phyloP scores from a whole-genome alignment of 2,329 filamentous ascomycete species.

The Aphanocladium album region DNA sequence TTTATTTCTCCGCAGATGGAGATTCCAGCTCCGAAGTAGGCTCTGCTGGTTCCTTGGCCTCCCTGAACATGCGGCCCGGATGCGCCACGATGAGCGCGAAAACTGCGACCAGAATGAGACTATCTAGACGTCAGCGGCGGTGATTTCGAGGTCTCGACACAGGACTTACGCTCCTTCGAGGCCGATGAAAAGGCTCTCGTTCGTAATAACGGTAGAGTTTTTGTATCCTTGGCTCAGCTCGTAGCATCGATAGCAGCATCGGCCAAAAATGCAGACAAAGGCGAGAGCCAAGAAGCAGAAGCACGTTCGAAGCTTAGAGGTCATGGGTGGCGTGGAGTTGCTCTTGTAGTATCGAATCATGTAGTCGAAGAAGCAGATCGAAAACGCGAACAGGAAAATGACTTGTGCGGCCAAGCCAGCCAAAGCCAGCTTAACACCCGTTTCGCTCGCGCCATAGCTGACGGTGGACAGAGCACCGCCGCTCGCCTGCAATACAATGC shows the following conservation, averaged over 20 bases:
- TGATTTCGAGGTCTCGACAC: not conserved
- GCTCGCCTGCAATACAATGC: conserved; percentile 50
- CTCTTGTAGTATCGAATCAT: conserved; percentile 34
- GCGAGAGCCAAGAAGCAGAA: conserved; percentile 46
- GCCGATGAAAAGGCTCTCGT: conserved; percentile 48
- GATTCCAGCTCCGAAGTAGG: not conserved
- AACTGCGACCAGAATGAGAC: not conserved
- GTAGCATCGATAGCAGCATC: conserved; percentile 59
- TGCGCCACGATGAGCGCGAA: not conserved
- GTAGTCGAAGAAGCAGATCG: conserved; percentile 42
- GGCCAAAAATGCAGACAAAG: conserved; percentile 54
- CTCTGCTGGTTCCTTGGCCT: not conserved
- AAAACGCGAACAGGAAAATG: conserved; percentile 49
- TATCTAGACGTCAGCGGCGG: not conserved
- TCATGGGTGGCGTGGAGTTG: conserved; percentile 16
- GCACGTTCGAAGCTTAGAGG: conserved; percentile 36
- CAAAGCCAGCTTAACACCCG: conserved; percentile 32
- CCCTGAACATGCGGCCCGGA: not conserved
- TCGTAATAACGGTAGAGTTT: conserved; percentile 44
- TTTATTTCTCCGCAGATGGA: not conserved
- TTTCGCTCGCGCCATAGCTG: conserved; percentile 39
- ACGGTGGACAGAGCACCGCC: conserved; percentile 48
- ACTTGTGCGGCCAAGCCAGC: conserved; percentile 57
- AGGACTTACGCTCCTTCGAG: conserved; percentile 45
- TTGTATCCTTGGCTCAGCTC: conserved; percentile 60